Evolutionary conservation across 768 basidiomycete genomes (phyloP), one percentile per base, ranked within the genome.

Genomic region (Amanita rimosa): DNA sequence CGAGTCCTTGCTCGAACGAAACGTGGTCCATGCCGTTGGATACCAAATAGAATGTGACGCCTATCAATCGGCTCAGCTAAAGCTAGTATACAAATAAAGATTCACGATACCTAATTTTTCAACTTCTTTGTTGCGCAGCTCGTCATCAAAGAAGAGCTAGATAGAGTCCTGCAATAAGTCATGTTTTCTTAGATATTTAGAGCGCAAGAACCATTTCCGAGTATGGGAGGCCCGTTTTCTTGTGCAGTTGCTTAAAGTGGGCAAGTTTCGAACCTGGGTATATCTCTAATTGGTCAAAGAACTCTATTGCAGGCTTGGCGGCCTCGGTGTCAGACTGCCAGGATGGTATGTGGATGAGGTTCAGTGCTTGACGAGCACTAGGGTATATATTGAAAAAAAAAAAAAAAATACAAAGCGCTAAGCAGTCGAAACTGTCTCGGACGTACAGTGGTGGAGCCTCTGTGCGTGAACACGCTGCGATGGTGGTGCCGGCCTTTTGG

Each of bases 21-120:
- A 68, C 61, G 42, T 71, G 64, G 54, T 79, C 72, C 24, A 89
- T 55, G 0, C 90, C 90, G 17, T 69, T 61, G 2, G 67, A 63
- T 4, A 88, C 84, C n/a, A 85, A 75, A 48, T 76, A 68, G 64
- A 95, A 92, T 0, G 86, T 90, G 2, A 94, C 88, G 2, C 92
- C 89, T 80, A 8, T 19, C 9, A 38, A 31, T 36, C 22, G n/a
- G 36, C 45, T 19, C 1, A 26, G 7, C 5, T 27, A 42, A 13
- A 17, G 10, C 3, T 14, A 13, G 16, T 24, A 14, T 51, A 10
- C 37, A 46, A 11, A 40, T 41, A 14, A 11, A 43, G 34, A 17
- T 11, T 31, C 21, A 0, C 6, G 63, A 9, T 47, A 76, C 82
- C 81, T 2, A 83, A 67, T 29, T 68, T 62, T 58, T 76, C 82